Base-by-base conservation (phyloP, 768 basidiomycete species). In the Russula griseocarnosa region DNA sequence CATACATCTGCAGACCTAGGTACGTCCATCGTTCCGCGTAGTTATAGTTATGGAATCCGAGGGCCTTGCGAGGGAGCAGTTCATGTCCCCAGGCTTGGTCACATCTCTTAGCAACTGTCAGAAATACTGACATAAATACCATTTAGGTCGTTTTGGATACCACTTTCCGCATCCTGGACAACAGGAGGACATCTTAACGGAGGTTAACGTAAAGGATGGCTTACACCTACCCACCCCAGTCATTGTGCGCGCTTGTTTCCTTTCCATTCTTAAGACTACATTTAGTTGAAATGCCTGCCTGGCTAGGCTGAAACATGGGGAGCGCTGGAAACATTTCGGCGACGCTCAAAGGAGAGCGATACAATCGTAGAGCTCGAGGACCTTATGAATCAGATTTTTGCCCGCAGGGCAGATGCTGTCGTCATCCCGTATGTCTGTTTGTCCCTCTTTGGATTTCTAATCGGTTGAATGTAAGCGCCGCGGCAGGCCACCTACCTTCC, bases 341-440 rank as follows among this genome's bases (percentile, higher is more conserved):
- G 78, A 54, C 79, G 76, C 28, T 71, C 88, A 40, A 79, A 81
- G 50, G 79, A 82, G 49, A 76, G 78, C 32, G 79, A 79, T 66
- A 79, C 83, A 5, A 74, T 91, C 4, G 70, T 73, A 3, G 85
- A 85, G 55, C 76, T 93, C 42, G 89, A 92, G 69, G 82, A 84
- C 56, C 76, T 94, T 32, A 88, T 92, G 84, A 82, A 84, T 58
- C 87, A 89, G 67, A 83, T 93, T 55, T 88, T 92, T 63, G 71
- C 77, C 54, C 83, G 87, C 40, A 81, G 85, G 54, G 77, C 80
- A 10, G 86, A 88, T 58, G 78, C 74, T 59, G 72, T 82, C 22
- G 60, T 78, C 5, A 76, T 93, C 51, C 86, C 88, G 92, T 92
- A 72, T 69, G 88, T 77, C 13, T 20, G n/a, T 7, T 28, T 55